Evolutionary conservation across 2,329 filamentous ascomycete genomes (phyloP).

Genomic region (Venturia pyrina): DNA sequence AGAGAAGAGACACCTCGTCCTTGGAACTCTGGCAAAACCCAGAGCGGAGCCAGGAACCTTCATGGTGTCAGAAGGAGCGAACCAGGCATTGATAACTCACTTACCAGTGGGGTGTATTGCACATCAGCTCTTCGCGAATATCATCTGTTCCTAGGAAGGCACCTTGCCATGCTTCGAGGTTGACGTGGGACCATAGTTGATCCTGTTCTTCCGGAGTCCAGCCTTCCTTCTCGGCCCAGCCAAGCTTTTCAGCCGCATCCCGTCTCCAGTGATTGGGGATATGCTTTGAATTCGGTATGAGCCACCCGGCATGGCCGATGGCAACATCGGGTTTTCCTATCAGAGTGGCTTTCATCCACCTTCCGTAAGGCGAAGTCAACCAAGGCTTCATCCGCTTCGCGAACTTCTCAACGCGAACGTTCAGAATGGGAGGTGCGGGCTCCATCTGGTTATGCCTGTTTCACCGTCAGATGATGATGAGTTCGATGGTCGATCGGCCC

Average conservation of each 20-base stretch:
- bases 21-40: constrained; percentile 9
- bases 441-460: constrained; percentile 9
- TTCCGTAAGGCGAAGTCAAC: constrained; percentile 1
- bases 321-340: neutral
- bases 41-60: constrained; percentile 8
- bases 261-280: constrained; percentile 1
- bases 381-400: constrained; percentile 6
- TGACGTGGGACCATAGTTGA: constrained; percentile 2
- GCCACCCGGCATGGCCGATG: constrained; percentile 8
- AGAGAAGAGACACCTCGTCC: neutral
- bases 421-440: neutral
- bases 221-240: neutral
- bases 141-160: neutral
- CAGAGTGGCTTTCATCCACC: constrained; percentile 7
- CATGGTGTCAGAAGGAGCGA: neutral
- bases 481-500: neutral
- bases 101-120: constrained; percentile 1
- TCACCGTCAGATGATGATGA: neutral
- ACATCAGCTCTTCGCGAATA: constrained; percentile 4
- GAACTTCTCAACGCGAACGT: neutral
- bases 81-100: neutral
- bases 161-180: constrained; percentile 5
- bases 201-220: neutral
- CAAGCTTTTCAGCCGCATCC: constrained; percentile 6
- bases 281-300: neutral